These are phyloP conservation scores for Favolaschia claudopus DNA, from an alignment of 768 basidiomycete species.

Conservation along the genomic window DNA sequence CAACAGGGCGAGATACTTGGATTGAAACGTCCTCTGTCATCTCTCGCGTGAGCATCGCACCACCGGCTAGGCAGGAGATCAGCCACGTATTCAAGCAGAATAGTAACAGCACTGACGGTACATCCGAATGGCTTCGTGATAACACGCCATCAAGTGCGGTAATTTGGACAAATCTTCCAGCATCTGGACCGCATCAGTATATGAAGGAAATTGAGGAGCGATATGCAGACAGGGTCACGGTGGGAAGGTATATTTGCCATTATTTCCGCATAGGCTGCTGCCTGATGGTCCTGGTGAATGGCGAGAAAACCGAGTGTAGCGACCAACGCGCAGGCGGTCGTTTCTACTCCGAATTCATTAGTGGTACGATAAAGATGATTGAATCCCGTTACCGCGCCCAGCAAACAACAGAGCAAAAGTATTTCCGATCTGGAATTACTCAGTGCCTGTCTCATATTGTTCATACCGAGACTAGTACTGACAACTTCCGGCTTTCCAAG, in stretches of 20 bases:
- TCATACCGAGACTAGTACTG: too few species aligned
- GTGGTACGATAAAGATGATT: not conserved
- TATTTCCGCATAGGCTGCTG: not conserved
- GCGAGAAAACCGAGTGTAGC: constrained; percentile 5
- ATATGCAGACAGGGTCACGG: not conserved
- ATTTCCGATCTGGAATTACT: too few species aligned
- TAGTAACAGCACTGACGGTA: not conserved
- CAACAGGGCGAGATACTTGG: not conserved
- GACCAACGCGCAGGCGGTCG: not conserved
- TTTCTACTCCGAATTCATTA: not conserved
- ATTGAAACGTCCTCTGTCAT: not conserved
- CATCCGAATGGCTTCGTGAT: constrained; percentile 7
- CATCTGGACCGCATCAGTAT: not conserved
- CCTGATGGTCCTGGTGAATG: constrained; percentile 1
- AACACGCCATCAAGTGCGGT: constrained; percentile 3
- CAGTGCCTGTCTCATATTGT: too few species aligned
- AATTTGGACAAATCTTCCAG: not conserved
- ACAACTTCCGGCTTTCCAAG: too few species aligned
- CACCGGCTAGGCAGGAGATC: not conserved
- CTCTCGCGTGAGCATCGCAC: constrained; percentile 1
- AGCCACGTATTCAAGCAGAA: too few species aligned
- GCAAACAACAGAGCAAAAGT: constrained; percentile 9
- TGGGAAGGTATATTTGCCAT: not conserved
- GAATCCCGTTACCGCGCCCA: constrained; percentile 8
- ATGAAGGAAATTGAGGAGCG: not conserved